These are phyloP conservation scores for Neurospora sp. DNA, from an alignment of 495 filamentous ascomycete genomes.

Conservation along the genomic window DNA sequence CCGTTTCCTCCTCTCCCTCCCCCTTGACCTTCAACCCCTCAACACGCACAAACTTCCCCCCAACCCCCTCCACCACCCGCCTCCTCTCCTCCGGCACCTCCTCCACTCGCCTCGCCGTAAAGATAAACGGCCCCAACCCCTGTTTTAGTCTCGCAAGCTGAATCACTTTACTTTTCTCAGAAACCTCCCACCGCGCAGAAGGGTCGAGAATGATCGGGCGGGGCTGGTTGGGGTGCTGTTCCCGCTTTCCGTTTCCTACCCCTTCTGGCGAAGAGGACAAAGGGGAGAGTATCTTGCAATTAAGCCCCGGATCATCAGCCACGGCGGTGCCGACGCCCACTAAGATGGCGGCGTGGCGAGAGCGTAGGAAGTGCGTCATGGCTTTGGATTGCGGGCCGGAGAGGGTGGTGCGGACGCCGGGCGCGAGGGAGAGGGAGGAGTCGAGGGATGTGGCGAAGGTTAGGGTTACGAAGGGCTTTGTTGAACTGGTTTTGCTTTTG, in stretches of 20 bases:
- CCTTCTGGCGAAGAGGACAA: constrained; percentile 30
- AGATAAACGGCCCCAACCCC: constrained; percentile 63
- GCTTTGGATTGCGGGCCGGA: constrained; percentile 75
- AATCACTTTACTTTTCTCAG: constrained; percentile 50
- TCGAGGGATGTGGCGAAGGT: constrained; percentile 91
- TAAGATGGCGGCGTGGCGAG: constrained; percentile 72
- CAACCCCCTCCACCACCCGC: constrained; percentile 22
- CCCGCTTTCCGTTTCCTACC: not conserved
- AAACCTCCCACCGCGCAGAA: constrained; percentile 53
- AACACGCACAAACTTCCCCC: constrained; percentile 29
- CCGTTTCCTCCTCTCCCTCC: not conserved
- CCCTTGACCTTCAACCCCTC: not conserved
- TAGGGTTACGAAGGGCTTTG: constrained; percentile 47
- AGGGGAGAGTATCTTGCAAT: constrained; percentile 36
- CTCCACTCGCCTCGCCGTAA: constrained; percentile 30
- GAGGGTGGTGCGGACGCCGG: constrained; percentile 65
- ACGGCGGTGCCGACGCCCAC: constrained; percentile 76
- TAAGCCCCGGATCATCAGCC: constrained; percentile 76
- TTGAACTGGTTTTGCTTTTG: not conserved
- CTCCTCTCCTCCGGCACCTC: constrained; percentile 14
- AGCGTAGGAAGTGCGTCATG: constrained; percentile 85
- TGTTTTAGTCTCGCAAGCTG: constrained; percentile 51
- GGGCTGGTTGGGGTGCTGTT: constrained; percentile 42
- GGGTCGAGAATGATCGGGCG: constrained; percentile 75
- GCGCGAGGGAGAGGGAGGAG: constrained; percentile 60